These are phyloP conservation scores for Lactifluus pinguis DNA, from an alignment of 768 basidiomycete genomes.

Conservation along the genomic window DNA sequence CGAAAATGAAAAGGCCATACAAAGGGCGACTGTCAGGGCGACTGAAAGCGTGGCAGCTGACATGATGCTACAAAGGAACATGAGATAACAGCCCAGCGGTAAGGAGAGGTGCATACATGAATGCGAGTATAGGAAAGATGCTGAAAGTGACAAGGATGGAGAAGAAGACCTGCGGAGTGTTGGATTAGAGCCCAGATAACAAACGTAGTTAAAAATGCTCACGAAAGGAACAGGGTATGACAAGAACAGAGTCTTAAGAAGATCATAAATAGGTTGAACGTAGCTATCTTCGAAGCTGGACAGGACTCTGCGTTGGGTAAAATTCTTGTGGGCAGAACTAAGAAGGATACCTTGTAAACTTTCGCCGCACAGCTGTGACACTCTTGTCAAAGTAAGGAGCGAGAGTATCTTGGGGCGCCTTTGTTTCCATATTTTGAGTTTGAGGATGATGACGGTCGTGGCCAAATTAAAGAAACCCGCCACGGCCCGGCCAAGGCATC, in stretches of 20 bases:
- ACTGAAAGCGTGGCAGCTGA: conserved; percentile 7
- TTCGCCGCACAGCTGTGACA: conserved; percentile 6
- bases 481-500: not conserved
- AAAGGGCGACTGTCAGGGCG: conserved; percentile 7
- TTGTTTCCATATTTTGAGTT: not conserved
- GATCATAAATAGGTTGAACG: conserved; percentile 2
- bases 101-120: conserved; percentile 7
- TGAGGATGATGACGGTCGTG: not conserved
- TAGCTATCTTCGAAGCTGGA: conserved; percentile 15
- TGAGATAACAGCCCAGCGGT: not conserved
- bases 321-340: not conserved
- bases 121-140: conserved; percentile 16
- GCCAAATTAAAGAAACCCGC: too few species aligned
- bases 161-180: conserved; percentile 1
- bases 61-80: not conserved
- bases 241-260: not conserved
- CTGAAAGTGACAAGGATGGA: conserved; percentile 8
- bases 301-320: not conserved
- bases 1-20: conserved; percentile 12
- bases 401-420: conserved; percentile 3
- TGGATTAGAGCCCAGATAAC: not conserved
- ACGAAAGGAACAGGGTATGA: conserved; percentile 13
- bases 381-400: conserved; percentile 14
- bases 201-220: not conserved
- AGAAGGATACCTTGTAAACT: conserved; percentile 1